Conservation (phyloP, 306 rosid species). For the Rubus parviflorus region DNA sequence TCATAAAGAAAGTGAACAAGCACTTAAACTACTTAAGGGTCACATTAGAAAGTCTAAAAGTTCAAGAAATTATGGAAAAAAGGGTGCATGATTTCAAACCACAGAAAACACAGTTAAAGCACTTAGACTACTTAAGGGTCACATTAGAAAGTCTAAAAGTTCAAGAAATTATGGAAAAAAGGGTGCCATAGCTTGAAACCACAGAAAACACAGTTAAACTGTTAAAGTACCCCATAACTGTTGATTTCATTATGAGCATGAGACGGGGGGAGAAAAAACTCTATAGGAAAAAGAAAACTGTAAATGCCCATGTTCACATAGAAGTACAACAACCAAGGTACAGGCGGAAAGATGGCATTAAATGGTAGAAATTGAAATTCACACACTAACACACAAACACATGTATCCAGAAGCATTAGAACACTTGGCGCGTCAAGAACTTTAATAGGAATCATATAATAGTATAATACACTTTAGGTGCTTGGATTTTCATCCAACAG, state of each 20-base stretch:
- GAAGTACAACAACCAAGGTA: not conserved
- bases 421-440: not conserved
- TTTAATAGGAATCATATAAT: not conserved
- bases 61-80: not conserved
- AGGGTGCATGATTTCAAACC: not conserved
- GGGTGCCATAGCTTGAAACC: not conserved
- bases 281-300: not conserved
- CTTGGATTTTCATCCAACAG: not conserved
- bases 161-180: not conserved
- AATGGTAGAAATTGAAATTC: not conserved
- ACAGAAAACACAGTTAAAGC: not conserved
- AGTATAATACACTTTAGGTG: not conserved
- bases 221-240: not conserved
- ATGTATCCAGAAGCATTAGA: not conserved
- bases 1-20: conserved; percentile 13
- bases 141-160: not conserved
- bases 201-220: not conserved
- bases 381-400: not conserved
- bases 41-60: conserved; percentile 1
- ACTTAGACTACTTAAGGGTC: not conserved
- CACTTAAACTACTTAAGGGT: not conserved
- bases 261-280: too few relatives aligned
- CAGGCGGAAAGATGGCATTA: not conserved
- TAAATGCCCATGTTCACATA: not conserved
- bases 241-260: not conserved